These are phyloP conservation scores for Berberis thunbergii DNA, from an alignment of 164 flowering plant species.

Conservation along the genomic window DNA sequence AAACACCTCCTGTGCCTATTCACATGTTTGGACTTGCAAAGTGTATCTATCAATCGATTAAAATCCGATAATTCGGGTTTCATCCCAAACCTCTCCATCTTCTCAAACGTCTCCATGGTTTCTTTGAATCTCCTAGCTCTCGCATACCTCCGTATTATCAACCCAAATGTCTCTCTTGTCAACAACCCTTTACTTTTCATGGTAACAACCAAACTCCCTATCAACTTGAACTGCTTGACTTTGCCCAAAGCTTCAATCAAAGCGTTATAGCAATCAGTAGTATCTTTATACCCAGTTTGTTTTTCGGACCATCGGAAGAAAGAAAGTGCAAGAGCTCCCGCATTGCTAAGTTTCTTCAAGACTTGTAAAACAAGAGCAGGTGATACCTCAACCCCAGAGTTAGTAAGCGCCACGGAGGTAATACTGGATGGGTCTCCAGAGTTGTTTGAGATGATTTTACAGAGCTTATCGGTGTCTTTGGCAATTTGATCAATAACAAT, in stretches of 20 bases:
- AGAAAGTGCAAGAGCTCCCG: conserved; percentile 14
- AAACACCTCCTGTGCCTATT: conserved; percentile 53
- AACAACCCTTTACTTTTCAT: conserved; percentile 50
- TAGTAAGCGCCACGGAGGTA: conserved; percentile 13
- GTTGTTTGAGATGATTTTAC: no score
- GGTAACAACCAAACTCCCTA: conserved; percentile 47
- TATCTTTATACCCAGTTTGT: conserved; percentile 37
- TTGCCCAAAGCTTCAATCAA: conserved; percentile 72
- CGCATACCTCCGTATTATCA: conserved; percentile 59
- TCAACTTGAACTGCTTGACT: conserved; percentile 64
- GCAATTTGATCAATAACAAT: no score
- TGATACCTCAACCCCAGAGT: conserved; percentile 24
- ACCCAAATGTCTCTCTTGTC: conserved; percentile 49
- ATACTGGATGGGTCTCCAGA: no score
- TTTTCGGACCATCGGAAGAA: conserved; percentile 38
- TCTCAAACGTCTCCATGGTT: conserved; percentile 54
- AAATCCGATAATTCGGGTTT: conserved; percentile 45
- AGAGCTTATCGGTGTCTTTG: no score
- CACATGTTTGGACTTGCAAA: conserved; percentile 55
- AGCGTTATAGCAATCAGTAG: conserved; percentile 49
- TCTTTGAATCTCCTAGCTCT: conserved; percentile 60
- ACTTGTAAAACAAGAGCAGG: conserved; percentile 49
- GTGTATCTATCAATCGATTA: conserved; percentile 51
- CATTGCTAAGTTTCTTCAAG: conserved; percentile 35
- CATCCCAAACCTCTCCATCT: conserved; percentile 67